phyloP scores from a whole-genome alignment of 768 basidiomycete species.

The Podaxis sp. region DNA sequence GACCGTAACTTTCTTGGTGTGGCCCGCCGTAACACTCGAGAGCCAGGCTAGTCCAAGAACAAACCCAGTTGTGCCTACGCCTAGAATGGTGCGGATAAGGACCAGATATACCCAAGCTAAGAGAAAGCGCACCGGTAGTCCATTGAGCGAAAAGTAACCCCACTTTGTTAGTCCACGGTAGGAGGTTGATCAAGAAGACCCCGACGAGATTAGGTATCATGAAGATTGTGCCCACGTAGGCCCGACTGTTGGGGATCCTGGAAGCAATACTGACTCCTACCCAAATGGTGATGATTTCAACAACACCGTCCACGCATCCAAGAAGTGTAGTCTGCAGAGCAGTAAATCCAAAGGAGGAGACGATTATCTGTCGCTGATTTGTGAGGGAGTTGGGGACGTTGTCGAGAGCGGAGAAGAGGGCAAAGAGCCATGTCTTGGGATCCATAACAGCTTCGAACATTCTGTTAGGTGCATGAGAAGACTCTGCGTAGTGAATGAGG shows the following conservation, averaged over 20 bases:
- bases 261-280: slow-evolving; percentile 61
- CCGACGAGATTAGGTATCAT: slow-evolving; percentile 68
- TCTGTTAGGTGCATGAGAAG: slow-evolving; percentile 31
- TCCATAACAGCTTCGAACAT: slow-evolving; percentile 68
- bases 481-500: background rate
- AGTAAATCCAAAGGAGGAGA: slow-evolving; percentile 65
- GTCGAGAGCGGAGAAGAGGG: slow-evolving; percentile 59
- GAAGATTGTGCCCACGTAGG: slow-evolving; percentile 62
- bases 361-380: slow-evolving; percentile 65
- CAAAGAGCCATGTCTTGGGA: slow-evolving; percentile 78
- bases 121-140: slow-evolving; percentile 41
- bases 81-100: slow-evolving; percentile 22
- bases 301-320: slow-evolving; percentile 60
- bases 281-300: slow-evolving; percentile 72
- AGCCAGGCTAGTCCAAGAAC: slow-evolving; percentile 64
- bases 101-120: too few relatives aligned
- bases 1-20: slow-evolving; percentile 68
- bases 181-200: slow-evolving; percentile 56
- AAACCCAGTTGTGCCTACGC: slow-evolving; percentile 57
- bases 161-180: slow-evolving; percentile 66
- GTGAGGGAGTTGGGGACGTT: slow-evolving; percentile 67
- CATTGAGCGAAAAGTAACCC: slow-evolving; percentile 63
- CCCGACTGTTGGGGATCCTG: slow-evolving; percentile 56
- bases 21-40: slow-evolving; percentile 63
- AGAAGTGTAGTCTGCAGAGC: slow-evolving; percentile 68